These are phyloP conservation scores for Athelia sp. DNA, from an alignment of 1,284 basidiomycete species.

Conservation along the genomic window DNA sequence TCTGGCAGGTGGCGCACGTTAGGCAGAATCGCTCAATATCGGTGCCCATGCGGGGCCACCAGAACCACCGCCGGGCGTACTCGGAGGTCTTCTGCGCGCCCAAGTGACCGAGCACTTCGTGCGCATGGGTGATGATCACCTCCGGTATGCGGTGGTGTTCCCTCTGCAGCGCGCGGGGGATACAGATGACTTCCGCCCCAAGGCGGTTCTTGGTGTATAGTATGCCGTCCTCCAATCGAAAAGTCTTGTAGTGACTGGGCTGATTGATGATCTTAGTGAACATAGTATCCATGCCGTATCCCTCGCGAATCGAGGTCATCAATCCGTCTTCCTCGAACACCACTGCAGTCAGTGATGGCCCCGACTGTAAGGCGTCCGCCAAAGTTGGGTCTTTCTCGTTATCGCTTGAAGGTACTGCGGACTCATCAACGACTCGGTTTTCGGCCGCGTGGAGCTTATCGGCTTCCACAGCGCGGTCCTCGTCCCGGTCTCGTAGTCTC, in stretches of 20 bases:
- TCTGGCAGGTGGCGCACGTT: slow-evolving; percentile 13
- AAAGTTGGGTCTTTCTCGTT: neutral
- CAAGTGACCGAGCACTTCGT: slow-evolving; percentile 20
- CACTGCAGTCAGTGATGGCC: neutral
- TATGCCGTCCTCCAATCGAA: neutral
- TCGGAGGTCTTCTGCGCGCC: slow-evolving; percentile 17
- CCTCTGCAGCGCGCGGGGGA: slow-evolving; percentile 10
- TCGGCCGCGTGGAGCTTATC: neutral
- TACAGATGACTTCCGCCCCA: slow-evolving; percentile 14
- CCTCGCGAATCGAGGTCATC: neutral
- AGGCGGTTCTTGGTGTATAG: slow-evolving; percentile 10
- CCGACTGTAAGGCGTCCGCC: neutral
- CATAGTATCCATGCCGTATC: slow-evolving; percentile 6
- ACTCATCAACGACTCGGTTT: neutral
- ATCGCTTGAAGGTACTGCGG: too few species aligned
- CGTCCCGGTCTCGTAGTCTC: neutral
- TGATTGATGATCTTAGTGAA: slow-evolving; percentile 5
- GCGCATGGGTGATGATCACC: slow-evolving; percentile 18
- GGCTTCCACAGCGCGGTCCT: slow-evolving; percentile 4
- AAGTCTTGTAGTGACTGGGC: slow-evolving; percentile 4
- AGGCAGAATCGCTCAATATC: slow-evolving; percentile 15
- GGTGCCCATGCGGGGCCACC: slow-evolving; percentile 26
- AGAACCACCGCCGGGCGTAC: slow-evolving; percentile 24
- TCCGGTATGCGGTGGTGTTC: slow-evolving; percentile 8
- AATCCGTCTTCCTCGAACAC: neutral